Conservation (phyloP, 2,329 filamentous ascomycete genomes). For the Chrysoporthe puriensis region DNA sequence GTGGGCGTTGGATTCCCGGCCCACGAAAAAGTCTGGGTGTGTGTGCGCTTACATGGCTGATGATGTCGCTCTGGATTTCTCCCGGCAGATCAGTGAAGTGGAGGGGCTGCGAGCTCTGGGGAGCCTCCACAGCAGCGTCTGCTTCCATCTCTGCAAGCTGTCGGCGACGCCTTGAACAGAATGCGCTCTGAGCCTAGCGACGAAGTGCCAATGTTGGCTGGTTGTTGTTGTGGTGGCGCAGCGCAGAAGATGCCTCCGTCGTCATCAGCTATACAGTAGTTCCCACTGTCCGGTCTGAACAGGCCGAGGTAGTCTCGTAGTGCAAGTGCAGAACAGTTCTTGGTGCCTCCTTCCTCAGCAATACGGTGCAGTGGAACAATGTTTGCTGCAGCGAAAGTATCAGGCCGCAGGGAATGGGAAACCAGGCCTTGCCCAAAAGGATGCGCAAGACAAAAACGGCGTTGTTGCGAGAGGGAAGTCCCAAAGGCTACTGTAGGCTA, state of each 20-base stretch:
- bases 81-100: conserved; percentile 48
- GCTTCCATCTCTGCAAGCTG: conserved; percentile 21
- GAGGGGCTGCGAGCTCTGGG: conserved; percentile 33
- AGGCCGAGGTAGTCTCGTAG: neutral
- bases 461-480: neutral
- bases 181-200: neutral
- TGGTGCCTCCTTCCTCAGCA: neutral
- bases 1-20: neutral
- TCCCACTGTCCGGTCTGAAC: neutral
- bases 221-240: neutral
- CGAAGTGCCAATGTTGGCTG: neutral
- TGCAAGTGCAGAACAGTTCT: neutral
- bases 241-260: neutral
- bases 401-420: neutral
- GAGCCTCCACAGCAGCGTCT: conserved; percentile 14
- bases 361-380: neutral
- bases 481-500: neutral
- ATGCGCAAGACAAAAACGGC: neutral
- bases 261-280: neutral
- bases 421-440: neutral
- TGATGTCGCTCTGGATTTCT: conserved; percentile 54
- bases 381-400: neutral
- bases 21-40: neutral
- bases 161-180: neutral
- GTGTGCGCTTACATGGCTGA: conserved; percentile 47